A percentile compares a stretch with the other conserved stretches of the same genome.
Evolutionary conservation across 2,329 filamentous ascomycete genomes (phyloP).

Genomic region (Colletotrichum musicola): DNA sequence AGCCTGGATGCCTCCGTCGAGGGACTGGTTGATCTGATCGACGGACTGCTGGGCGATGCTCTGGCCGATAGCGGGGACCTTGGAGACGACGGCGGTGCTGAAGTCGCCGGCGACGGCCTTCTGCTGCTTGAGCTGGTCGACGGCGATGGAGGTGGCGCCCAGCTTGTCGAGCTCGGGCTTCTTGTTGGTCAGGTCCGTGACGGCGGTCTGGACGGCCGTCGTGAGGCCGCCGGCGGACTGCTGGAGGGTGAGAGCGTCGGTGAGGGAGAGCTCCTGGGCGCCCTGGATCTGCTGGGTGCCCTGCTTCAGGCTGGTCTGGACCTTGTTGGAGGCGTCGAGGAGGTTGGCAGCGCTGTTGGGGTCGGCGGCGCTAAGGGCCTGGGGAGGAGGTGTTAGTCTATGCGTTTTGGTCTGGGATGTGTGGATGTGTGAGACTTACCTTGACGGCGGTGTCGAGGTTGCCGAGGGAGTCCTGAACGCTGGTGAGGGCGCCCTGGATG

Average conservation of each 20-base stretch:
- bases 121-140: constrained; percentile 43
- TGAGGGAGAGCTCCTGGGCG: constrained; percentile 41
- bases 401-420: rapidly evolving
- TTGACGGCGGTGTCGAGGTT: constrained; percentile 53
- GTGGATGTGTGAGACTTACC: background rate
- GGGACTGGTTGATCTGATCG: constrained; percentile 42
- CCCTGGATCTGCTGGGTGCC: constrained; percentile 46
- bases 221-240: constrained; percentile 42
- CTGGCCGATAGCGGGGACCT: constrained; percentile 46
- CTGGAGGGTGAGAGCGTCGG: constrained; percentile 42
- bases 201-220: constrained; percentile 41
- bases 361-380: constrained; percentile 57
- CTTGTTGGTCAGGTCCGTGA: constrained; percentile 42
- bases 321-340: constrained; percentile 43
- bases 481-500: constrained; percentile 70
- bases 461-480: constrained; percentile 70
- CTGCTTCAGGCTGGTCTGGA: constrained; percentile 39
- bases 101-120: constrained; percentile 41
- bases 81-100: constrained; percentile 44
- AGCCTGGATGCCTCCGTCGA: constrained; percentile 42
- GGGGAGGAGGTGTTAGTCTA: background rate
- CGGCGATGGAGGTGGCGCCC: constrained; percentile 43
- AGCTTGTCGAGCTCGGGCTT: constrained; percentile 46
- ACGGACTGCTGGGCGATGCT: constrained; percentile 45
- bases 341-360: constrained; percentile 59